phyloP scores from a whole-genome alignment of 768 basidiomycete genomes.

The Boletus sp. region DNA sequence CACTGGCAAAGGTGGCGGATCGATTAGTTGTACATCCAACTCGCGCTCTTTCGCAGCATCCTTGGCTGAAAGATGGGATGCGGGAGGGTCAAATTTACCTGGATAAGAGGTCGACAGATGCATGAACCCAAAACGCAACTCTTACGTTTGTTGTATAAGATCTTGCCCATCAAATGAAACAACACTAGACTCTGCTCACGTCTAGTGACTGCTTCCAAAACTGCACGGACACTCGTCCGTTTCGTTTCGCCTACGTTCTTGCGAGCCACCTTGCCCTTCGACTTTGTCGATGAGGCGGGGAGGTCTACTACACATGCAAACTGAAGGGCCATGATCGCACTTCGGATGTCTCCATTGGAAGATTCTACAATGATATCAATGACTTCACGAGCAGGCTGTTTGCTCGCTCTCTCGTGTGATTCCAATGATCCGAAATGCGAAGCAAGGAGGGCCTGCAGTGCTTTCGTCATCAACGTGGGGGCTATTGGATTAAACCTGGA shows the following conservation, averaged over 20 bases:
- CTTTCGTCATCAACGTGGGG: slow-evolving; percentile 77
- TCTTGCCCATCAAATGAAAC: slow-evolving; percentile 92
- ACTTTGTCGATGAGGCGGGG: slow-evolving; percentile 13
- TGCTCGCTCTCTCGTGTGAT: slow-evolving; percentile 10
- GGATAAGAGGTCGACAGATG: background rate
- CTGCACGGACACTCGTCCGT: slow-evolving; percentile 26
- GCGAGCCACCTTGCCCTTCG: slow-evolving; percentile 32
- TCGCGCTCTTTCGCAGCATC: slow-evolving; percentile 63
- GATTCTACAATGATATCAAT: slow-evolving; percentile 76
- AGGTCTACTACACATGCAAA: slow-evolving; percentile 63
- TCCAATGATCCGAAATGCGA: slow-evolving; percentile 42
- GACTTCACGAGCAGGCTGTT: slow-evolving; percentile 58
- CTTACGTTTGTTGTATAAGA: slow-evolving; percentile 92
- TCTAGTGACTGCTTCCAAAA: slow-evolving; percentile 74
- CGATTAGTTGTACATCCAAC: slow-evolving; percentile 51
- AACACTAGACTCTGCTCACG: slow-evolving; percentile 84
- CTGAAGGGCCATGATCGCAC: slow-evolving; percentile 90
- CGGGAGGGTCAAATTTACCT: slow-evolving; percentile 77
- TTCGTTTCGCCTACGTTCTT: slow-evolving; percentile 24
- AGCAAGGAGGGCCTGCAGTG: slow-evolving; percentile 60
- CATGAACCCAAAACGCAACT: background rate
- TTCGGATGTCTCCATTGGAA: slow-evolving; percentile 88
- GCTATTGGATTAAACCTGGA: slow-evolving; percentile 91
- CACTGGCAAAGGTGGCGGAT: slow-evolving; percentile 55
- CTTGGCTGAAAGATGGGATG: slow-evolving; percentile 52